These are phyloP conservation scores for Juglanconis sp. DNA, from an alignment of 2,329 filamentous ascomycete species.

Conservation along the genomic window DNA sequence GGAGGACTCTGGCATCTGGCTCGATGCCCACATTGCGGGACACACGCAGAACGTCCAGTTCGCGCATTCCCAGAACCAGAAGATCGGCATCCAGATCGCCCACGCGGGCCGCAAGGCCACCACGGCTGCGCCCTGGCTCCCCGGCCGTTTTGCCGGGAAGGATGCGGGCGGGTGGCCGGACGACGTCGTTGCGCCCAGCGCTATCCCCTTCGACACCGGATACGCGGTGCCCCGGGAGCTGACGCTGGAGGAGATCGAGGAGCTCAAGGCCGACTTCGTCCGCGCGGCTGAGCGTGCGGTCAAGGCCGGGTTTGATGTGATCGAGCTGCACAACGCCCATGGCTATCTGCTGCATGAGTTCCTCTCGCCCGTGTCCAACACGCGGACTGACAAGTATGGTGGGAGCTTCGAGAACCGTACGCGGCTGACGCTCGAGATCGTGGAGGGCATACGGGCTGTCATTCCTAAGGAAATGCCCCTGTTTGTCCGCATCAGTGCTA, in stretches of 20 bases:
- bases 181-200: slow-evolving; percentile 32
- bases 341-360: slow-evolving; percentile 74
- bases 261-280: slow-evolving; percentile 58
- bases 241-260: slow-evolving; percentile 62
- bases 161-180: slow-evolving; percentile 42
- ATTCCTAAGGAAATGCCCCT: slow-evolving; percentile 69
- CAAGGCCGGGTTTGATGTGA: slow-evolving; percentile 62
- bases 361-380: slow-evolving; percentile 66
- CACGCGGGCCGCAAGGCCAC: slow-evolving; percentile 64
- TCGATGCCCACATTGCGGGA: slow-evolving; percentile 33
- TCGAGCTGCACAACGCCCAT: slow-evolving; percentile 75
- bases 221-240: slow-evolving; percentile 52
- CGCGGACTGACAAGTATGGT: slow-evolving; percentile 65
- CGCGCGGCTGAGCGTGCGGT: slow-evolving; percentile 53
- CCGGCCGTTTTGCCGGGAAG: slow-evolving; percentile 45
- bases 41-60: slow-evolving; percentile 36
- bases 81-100: slow-evolving; percentile 67
- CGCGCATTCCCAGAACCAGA: slow-evolving; percentile 52
- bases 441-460: slow-evolving; percentile 56
- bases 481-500: slow-evolving; percentile 69
- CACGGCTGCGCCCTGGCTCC: slow-evolving; percentile 55
- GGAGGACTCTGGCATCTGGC: slow-evolving; percentile 33
- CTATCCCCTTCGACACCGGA: slow-evolving; percentile 26
- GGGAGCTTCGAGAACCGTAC: slow-evolving; percentile 70
- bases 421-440: slow-evolving; percentile 64